These are phyloP conservation scores for Wickerhamomyces alni DNA, from an alignment of 805 yeast species.

Conservation along the genomic window DNA sequence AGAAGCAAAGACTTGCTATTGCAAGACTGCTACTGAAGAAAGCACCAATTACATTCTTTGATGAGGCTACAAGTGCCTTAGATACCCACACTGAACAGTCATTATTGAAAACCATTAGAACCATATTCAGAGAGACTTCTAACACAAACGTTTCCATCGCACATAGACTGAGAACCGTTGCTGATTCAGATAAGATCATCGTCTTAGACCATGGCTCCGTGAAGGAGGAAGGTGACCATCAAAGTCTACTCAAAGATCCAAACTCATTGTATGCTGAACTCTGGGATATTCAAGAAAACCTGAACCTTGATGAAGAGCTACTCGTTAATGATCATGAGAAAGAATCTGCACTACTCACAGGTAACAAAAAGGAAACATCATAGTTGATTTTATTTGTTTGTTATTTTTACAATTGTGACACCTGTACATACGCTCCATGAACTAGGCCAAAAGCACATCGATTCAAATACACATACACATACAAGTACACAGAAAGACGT, in stretches of 20 bases:
- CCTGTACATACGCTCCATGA: too few relatives aligned
- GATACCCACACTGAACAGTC: constrained; percentile 96
- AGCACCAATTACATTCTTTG: constrained; percentile 89
- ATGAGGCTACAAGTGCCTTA: constrained; percentile 94
- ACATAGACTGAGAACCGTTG: constrained; percentile 87
- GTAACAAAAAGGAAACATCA: too few relatives aligned
- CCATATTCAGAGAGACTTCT: constrained; percentile 48
- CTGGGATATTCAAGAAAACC: constrained; percentile 90
- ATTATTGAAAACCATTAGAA: constrained; percentile 65
- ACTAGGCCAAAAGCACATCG: too few relatives aligned
- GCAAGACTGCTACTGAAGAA: constrained; percentile 83
- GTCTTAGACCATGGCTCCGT: constrained; percentile 77
- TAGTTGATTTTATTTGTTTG: too few relatives aligned
- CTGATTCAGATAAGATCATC: constrained; percentile 90
- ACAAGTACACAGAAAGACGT: too few relatives aligned
- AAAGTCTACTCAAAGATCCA: constrained; percentile 44
- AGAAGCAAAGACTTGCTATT: constrained; percentile 91
- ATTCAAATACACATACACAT: too few relatives aligned
- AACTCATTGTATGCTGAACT: constrained; percentile 68
- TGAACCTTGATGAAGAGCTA: constrained; percentile 42
- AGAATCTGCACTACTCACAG: not conserved
- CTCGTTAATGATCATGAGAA: constrained; percentile 21
- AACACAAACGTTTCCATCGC: constrained; percentile 89
- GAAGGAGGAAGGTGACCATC: constrained; percentile 84
- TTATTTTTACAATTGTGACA: too few relatives aligned